Conservation (phyloP, 2,329 filamentous ascomycete genomes). For the Alternaria tenuissima region DNA sequence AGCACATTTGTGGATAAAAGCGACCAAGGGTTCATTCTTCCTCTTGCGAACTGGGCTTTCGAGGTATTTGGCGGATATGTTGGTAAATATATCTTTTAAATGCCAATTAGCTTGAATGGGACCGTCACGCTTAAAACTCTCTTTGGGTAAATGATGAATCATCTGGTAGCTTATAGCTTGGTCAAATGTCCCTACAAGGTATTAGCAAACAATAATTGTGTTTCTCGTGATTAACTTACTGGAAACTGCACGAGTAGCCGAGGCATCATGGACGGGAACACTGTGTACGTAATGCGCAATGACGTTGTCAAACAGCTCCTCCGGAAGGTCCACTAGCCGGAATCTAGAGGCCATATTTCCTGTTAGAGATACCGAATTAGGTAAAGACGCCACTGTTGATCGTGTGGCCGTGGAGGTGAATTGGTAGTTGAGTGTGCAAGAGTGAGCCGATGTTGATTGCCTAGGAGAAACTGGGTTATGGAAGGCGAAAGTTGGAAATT, state of each 20-base stretch:
- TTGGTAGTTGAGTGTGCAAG: not conserved
- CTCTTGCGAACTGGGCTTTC: not conserved
- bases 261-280: not conserved
- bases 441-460: not conserved
- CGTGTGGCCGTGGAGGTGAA: rapidly evolving
- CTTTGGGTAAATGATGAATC: not conserved
- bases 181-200: not conserved
- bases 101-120: no score
- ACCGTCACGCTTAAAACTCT: not conserved
- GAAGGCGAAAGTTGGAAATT: no score
- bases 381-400: not conserved
- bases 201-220: not conserved
- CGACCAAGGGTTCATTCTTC: not conserved
- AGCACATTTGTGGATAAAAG: not conserved
- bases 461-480: conserved; percentile 4
- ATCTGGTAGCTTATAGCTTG: not conserved
- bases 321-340: not conserved
- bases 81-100: no score
- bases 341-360: not conserved
- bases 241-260: not conserved
- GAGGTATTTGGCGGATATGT: not conserved
- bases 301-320: not conserved
- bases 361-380: not conserved
- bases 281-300: not conserved
- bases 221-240: not conserved